Conservation (phyloP, 148 eudicot genomes). For the Camellia japonica region DNA sequence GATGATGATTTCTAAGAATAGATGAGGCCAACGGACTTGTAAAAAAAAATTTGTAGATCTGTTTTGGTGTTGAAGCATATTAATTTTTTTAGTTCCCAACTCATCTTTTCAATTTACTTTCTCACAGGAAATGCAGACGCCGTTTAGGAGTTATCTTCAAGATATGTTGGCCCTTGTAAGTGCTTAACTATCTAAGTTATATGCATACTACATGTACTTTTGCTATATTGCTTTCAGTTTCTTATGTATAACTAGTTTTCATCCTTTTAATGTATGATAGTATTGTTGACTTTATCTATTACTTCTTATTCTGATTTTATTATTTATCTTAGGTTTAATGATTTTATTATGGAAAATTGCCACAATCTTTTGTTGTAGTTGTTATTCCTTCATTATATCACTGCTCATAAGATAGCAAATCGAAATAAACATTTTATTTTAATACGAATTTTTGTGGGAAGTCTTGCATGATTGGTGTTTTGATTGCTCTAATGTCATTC, state of each 20-base stretch:
- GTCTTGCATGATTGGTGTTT: no score
- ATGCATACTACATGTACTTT: neutral
- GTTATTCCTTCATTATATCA: neutral
- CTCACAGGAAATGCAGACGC: constrained; percentile 87
- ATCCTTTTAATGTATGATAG: neutral
- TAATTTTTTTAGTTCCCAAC: neutral
- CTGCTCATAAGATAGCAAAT: no score
- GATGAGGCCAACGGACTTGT: neutral
- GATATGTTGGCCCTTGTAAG: constrained; percentile 88
- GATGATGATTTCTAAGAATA: neutral
- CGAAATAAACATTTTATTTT: no score
- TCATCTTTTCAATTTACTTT: constrained; percentile 3
- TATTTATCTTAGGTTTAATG: neutral
- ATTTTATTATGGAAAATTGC: neutral
- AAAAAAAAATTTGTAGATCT: neutral
- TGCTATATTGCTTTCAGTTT: neutral
- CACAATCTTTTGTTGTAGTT: neutral
- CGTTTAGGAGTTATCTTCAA: constrained; percentile 84
- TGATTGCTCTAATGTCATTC: no score
- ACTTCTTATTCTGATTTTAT: neutral
- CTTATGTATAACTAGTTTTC: neutral
- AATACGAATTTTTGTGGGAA: no score
- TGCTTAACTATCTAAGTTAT: constrained; percentile 13
- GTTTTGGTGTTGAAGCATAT: neutral
- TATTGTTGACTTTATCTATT: neutral